Conservation (phyloP, 2,329 filamentous ascomycete genomes). For the Scleromitrula shiraiana region DNA sequence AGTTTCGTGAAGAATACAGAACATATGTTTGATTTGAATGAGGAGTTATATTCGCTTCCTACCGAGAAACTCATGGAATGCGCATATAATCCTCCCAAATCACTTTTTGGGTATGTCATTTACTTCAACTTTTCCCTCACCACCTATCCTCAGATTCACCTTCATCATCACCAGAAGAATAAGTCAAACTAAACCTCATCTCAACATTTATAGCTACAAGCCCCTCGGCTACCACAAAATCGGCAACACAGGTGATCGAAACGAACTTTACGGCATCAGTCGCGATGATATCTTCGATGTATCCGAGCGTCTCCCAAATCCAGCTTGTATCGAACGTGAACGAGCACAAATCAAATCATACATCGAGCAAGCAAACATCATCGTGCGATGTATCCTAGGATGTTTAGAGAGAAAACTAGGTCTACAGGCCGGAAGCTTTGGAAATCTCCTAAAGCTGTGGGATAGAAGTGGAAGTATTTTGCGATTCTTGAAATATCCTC, state of each 20-base stretch:
- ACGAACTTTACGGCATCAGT: not conserved
- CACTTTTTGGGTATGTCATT: not conserved
- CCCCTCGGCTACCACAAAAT: not conserved
- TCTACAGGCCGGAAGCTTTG: no score
- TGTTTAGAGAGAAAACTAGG: not conserved
- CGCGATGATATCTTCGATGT: not conserved
- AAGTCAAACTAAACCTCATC: not conserved
- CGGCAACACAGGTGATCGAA: not conserved
- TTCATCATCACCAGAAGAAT: not conserved
- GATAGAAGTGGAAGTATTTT: no score
- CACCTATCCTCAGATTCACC: not conserved
- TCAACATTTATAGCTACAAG: not conserved
- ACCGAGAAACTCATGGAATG: not conserved
- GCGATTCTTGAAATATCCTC: not conserved
- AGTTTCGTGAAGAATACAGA: not conserved
- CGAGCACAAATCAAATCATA: not conserved
- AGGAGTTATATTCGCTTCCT: not conserved
- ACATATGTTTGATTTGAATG: not conserved
- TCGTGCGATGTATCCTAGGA: not conserved
- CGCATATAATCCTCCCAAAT: not conserved
- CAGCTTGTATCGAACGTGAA: not conserved
- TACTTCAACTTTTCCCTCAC: no score
- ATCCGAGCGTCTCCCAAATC: not conserved
- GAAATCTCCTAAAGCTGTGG: no score
- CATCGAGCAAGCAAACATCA: not conserved